A percentile compares a stretch with the other conserved stretches of the same genome.
Evolutionary conservation across 208 protist genomes (phyloP).

Genomic region (Spironucleus salmonicida): DNA sequence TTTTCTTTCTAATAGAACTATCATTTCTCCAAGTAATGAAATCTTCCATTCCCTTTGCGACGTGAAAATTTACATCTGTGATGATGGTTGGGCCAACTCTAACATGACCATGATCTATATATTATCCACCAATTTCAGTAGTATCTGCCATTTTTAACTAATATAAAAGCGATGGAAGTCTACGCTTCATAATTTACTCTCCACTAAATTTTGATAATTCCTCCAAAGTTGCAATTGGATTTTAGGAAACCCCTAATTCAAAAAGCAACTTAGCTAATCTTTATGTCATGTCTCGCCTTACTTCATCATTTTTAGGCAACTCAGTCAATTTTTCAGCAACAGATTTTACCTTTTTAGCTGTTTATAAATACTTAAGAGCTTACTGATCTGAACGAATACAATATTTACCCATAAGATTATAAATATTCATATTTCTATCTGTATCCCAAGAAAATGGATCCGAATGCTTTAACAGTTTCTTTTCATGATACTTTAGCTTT

Average conservation of each 20-base stretch:
- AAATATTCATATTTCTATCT: neutral
- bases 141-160: neutral
- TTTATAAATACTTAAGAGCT: neutral
- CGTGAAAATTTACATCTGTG: neutral
- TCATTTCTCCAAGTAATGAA: slow-evolving; percentile 20
- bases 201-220: neutral
- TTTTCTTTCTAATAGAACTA: neutral
- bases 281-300: neutral
- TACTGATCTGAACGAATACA: neutral
- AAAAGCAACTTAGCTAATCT: neutral
- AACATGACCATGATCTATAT: slow-evolving; percentile 12
- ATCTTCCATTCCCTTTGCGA: neutral
- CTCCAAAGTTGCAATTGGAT: neutral
- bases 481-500: slow-evolving; percentile 13
- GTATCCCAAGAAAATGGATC: neutral
- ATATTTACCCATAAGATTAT: neutral
- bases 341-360: neutral
- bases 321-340: neutral
- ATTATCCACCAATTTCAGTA: neutral
- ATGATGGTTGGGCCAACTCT: slow-evolving; percentile 15
- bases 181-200: neutral
- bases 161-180: neutral
- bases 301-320: neutral
- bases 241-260: neutral
- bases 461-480: slow-evolving; percentile 15